Base-by-base conservation (phyloP, 1,284 basidiomycete genomes). In the Ganoderma resinaceum region DNA sequence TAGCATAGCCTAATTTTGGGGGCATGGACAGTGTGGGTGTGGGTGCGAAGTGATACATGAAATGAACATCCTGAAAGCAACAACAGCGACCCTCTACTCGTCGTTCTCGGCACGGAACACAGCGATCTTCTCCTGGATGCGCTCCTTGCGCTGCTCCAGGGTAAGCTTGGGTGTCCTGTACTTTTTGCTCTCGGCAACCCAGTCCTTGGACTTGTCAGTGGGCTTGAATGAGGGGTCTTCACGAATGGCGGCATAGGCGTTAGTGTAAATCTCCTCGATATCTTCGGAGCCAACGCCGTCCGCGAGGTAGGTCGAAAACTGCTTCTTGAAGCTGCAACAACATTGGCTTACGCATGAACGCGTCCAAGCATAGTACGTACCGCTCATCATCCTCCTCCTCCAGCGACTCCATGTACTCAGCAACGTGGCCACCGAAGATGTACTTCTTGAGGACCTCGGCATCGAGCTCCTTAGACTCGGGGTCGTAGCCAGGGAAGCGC, bases 301-400 rank as follows among this genome's bases (percentile, higher is more conserved):
- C 61, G 94, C 96, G 73, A 99, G 95, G 84, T 99, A 99, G 46
- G 91, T 89, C 16, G 97, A 80, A 85, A 99, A 99, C 81, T 99
- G 97, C 88, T 97, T 99, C 90, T 98, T 98, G 90, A 99, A 99
- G 78, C 94, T 95, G 65, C 55, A 40, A 38, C 61, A 58, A 18
- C 35, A 55, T 71, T 33, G 61, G n/a, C 20, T 40, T 23, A 7
- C 7, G 23, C 18, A 37, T 26, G 35, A 20, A 38, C 29, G 18
- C 8, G 2, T 26, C 53, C 23, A 33, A 46, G 49, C n/a, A 6
- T 3, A 64, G 42, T 18, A 80, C 87, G 72, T 75, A 89, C 89
- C 96, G 89, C 85, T 99, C 97, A 80, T 99, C 98, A 81, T 99
- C 98, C 86, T 99, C 98, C 89, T 99, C 98, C 86, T 99, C 98